These are phyloP conservation scores for Pseudonitzschia multiseries DNA, from an alignment of 108 stramenopile species.

Conservation along the genomic window DNA sequence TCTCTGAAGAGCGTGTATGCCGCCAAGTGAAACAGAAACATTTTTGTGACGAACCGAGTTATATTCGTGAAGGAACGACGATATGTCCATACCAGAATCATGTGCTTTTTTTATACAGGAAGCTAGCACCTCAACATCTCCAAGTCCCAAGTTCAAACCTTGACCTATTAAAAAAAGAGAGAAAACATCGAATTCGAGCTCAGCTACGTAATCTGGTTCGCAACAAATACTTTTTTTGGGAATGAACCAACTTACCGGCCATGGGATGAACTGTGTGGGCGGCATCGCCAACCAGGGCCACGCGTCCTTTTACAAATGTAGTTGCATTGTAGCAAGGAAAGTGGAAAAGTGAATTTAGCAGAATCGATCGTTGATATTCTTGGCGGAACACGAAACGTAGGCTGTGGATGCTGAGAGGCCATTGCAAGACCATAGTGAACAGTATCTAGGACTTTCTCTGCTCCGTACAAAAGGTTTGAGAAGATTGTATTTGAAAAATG, in stretches of 20 bases:
- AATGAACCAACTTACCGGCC: slow-evolving; percentile 45
- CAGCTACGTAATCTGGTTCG: neutral
- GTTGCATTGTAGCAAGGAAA: slow-evolving; percentile 53
- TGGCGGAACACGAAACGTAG: slow-evolving; percentile 41
- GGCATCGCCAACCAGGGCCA: slow-evolving; percentile 91
- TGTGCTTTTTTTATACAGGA: slow-evolving; percentile 52
- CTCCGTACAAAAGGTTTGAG: slow-evolving; percentile 41
- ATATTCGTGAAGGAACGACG: slow-evolving; percentile 42
- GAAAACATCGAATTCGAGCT: neutral
- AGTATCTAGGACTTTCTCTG: slow-evolving; percentile 48
- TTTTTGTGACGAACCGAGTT: slow-evolving; percentile 33
- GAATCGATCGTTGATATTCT: slow-evolving; percentile 30
- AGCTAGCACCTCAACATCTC: slow-evolving; percentile 72
- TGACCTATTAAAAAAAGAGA: slow-evolving; percentile 55
- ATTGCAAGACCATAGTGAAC: slow-evolving; percentile 53
- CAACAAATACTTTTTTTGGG: neutral
- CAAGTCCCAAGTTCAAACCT: slow-evolving; percentile 93
- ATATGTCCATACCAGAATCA: slow-evolving; percentile 68
- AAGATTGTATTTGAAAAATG: slow-evolving; percentile 21
- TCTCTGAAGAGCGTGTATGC: slow-evolving; percentile 77
- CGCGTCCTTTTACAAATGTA: slow-evolving; percentile 41
- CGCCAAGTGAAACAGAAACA: slow-evolving; percentile 44
- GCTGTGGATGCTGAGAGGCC: slow-evolving; percentile 34
- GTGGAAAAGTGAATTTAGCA: slow-evolving; percentile 48
- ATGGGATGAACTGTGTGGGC: slow-evolving; percentile 97